Base-by-base conservation (phyloP, 2,329 filamentous ascomycete species). In the Atkinsonella texensis region DNA sequence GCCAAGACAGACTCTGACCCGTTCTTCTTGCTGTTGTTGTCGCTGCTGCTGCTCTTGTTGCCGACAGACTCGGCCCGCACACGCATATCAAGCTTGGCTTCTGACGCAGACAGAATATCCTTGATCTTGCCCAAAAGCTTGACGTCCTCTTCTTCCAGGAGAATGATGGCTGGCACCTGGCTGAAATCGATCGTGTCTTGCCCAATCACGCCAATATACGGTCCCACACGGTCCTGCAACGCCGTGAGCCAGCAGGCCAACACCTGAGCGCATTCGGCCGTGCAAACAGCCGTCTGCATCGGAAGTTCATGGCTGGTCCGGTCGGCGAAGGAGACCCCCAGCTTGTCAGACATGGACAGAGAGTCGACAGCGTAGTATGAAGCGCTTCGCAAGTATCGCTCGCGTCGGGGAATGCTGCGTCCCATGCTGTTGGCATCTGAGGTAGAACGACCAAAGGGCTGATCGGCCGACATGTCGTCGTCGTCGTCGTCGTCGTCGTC, bases 331-430 rank as follows among this genome's bases (percentile, higher is more conserved):
- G 87, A 89, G 31, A 91, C 81, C 1, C 89, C 89, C 12, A 93
- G 77, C 63, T 86, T 90, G 65, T 94, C 87, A 2, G 89, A 85
- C 81, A 93, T 93, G 31, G 83, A 81, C 9, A 98, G 78, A 0
- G 90, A 95, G 65, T 96, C 89, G 1, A 89, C 89, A 1, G 93
- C 93, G 62, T 95, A 95, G 63, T 89, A 94, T 0, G 91, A 93
- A n/a, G 93, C 93, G 65, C 91, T 94, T 43, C 91, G 84, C 18
- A 97, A 75, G 61, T 95, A 88, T 57, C 84, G 85, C 68, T 98
- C 91, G 2, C 89, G 84, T 53, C 85, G 84, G 0, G 85, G 83
- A 11, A 77, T 81, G 11, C 75, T 69, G 44, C 70, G 69, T 41
- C 60, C 70, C 3, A 68, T 65, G 28, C 55, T 46, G 43, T 51